Evolutionary conservation across 208 protist genomes (phyloP), one percentile per base, ranked within the genome.

Genomic region (Acanthamoeba lenticulata): DNA sequence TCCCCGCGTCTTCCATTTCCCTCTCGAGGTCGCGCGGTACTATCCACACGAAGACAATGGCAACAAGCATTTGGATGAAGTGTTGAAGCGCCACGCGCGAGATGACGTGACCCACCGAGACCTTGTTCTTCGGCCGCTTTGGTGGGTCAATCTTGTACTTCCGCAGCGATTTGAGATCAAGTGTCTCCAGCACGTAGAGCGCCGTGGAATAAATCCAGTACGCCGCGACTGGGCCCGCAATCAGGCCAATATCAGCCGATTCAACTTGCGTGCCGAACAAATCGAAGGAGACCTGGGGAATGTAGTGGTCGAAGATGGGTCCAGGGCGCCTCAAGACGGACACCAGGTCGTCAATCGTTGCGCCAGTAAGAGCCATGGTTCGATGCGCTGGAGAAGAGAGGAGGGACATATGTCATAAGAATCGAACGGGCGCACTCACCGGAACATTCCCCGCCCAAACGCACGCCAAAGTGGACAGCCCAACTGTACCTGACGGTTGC

Each of bases 1-100:
- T 79, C 34, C 69, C 69, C 69, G 44, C 36, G 69, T 79, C 69
- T n/a, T 79, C 69, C 69, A 79, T 79, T 36, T 79, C 69, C 36
- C 38, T 42, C 19, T 45, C 38, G 34, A 79, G 34, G 27, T 79
- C 69, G 32, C 69, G 69, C 36, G 69, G 69, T 21, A 79, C 69
- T 3, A 45, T 45, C 69, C 69, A 79, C 19, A 79, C 69, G 69
- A 79, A 45, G 0, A 38, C 36, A 36, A 79, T 79, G 69, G 69
- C 69, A 1, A 79, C 38, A n/a, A 45, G 17, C 36, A 79, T 79
- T 36, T 79, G 69, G 36, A 79, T 79, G 19, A 79, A 38, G 38
- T 79, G 69, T 36, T 79, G 69, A 17, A 79, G 69, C 69, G 69
- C 69, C 7, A 79, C 69, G 11, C 69, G 69, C 69, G 69, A 79